Evolutionary conservation across 2,329 filamentous ascomycete species (phyloP).

Genomic region (Aspergillus brasiliensis): DNA sequence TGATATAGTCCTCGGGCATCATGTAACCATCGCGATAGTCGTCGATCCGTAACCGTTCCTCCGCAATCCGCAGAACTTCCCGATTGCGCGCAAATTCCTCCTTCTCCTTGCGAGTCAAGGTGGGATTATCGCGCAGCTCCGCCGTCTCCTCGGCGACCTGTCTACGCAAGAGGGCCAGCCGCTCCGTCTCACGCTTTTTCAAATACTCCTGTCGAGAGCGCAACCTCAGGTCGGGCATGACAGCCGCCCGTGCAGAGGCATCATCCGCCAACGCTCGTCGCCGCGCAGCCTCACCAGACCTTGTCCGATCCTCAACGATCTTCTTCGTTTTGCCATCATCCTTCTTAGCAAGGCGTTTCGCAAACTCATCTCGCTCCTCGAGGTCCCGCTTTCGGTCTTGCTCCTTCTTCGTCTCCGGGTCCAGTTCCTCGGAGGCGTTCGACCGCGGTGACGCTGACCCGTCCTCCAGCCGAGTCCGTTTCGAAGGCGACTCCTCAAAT

Average conservation of each 20-base stretch:
- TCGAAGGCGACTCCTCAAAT: conserved; percentile 69
- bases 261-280: conserved; percentile 68
- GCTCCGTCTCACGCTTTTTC: conserved; percentile 86
- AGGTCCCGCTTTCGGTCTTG: conserved; percentile 66
- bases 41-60: conserved; percentile 84
- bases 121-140: conserved; percentile 74
- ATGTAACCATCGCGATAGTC: conserved; percentile 90
- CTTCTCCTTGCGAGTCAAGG: conserved; percentile 75
- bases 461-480: conserved; percentile 69
- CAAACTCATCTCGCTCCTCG: conserved; percentile 76
- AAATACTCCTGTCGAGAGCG: conserved; percentile 90
- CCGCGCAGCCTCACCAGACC: conserved; percentile 61
- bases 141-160: conserved; percentile 88
- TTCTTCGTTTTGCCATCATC: conserved; percentile 72
- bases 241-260: conserved; percentile 65
- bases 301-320: conserved; percentile 62
- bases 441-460: conserved; percentile 41
- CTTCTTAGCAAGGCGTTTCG: conserved; percentile 72
- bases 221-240: conserved; percentile 78
- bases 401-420: conserved; percentile 63
- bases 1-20: conserved; percentile 94
- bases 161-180: conserved; percentile 79
- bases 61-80: conserved; percentile 76
- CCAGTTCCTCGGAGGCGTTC: conserved; percentile 52
- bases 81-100: conserved; percentile 87